Percentiles rank a stretch among this genome's conserved stretches.
These are phyloP conservation scores for Rhizomucor pusillus DNA, from an alignment of 371 early-diverging fungal genomes.

Conservation along the genomic window DNA sequence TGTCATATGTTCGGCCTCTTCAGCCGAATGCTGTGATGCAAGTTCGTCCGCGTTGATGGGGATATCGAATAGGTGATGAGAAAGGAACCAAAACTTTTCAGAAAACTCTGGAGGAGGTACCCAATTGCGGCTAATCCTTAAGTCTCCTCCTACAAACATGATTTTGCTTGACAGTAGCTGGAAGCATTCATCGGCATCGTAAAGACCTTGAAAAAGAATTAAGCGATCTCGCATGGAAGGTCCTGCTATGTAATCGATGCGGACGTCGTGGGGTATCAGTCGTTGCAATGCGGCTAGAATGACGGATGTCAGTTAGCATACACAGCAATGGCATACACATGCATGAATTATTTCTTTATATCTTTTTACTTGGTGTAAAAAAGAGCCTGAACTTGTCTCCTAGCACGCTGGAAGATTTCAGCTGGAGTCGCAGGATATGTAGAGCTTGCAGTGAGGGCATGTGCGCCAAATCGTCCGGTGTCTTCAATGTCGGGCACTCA, in stretches of 20 bases:
- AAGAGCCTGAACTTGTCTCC: constrained; percentile 14
- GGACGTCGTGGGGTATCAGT: constrained; percentile 39
- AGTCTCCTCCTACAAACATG: constrained; percentile 51
- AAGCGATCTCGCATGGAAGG: constrained; percentile 32
- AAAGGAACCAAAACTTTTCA: constrained; percentile 50
- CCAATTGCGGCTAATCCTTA: constrained; percentile 48
- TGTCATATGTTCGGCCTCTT: too few species aligned
- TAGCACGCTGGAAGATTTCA: constrained; percentile 31
- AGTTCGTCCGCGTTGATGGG: background rate
- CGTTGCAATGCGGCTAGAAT: constrained; percentile 34
- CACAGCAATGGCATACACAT: background rate
- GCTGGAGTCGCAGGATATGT: constrained; percentile 35
- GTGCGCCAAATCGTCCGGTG: constrained; percentile 27
- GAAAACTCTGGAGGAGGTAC: constrained; percentile 35
- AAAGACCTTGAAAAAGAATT: constrained; percentile 44
- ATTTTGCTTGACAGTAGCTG: constrained; percentile 37
- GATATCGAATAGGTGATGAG: constrained; percentile 19
- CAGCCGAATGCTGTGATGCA: too few species aligned
- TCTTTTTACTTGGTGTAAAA: constrained; percentile 36
- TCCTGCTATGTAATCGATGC: constrained; percentile 38
- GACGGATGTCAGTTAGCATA: background rate
- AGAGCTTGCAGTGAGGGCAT: constrained; percentile 40
- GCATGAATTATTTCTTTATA: background rate
- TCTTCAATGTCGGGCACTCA: constrained; percentile 25
- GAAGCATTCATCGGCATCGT: constrained; percentile 40